Conservation (phyloP, 768 basidiomycete species). For the Paxillus involutus region DNA sequence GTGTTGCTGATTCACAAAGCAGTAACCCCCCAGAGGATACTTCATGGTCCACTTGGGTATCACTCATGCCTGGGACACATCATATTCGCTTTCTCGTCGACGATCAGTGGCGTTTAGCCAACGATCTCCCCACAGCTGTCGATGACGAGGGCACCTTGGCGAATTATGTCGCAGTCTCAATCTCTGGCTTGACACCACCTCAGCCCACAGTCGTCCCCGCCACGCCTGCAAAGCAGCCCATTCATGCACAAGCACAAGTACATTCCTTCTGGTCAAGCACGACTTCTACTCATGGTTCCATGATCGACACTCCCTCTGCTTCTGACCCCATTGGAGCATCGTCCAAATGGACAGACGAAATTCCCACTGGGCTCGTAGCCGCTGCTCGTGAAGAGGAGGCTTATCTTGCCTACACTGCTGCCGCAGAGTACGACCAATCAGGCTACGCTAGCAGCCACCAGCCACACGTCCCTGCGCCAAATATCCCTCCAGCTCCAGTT, state of each 20-base stretch:
- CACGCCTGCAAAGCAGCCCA: constrained; percentile 24
- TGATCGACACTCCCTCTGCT: constrained; percentile 24
- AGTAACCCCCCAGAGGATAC: constrained; percentile 34
- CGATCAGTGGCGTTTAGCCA: constrained; percentile 76
- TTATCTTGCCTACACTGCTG: constrained; percentile 48
- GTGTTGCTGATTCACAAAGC: constrained; percentile 15
- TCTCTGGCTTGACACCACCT: constrained; percentile 33
- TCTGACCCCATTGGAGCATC: constrained; percentile 29
- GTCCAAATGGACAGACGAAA: constrained; percentile 69
- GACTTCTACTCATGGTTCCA: constrained; percentile 33
- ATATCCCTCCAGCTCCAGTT: constrained; percentile 83
- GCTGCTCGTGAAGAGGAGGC: constrained; percentile 85
- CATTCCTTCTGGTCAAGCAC: constrained; percentile 47
- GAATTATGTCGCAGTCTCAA: constrained; percentile 75
- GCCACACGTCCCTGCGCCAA: constrained; percentile 55
- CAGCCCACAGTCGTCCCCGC: constrained; percentile 35
- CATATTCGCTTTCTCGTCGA: constrained; percentile 96
- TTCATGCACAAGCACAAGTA: constrained; percentile 28
- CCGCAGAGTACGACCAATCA: constrained; percentile 33
- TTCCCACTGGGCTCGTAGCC: constrained; percentile 75
- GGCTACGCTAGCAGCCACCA: constrained; percentile 35
- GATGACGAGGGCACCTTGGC: constrained; percentile 93
- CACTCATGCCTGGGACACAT: constrained; percentile 86
- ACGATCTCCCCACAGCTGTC: constrained; percentile 83
- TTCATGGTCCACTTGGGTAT: constrained; percentile 40